Percentiles rank a stretch among this genome's conserved stretches.
Conservation (phyloP, 2,329 filamentous ascomycete genomes). For the Colletotrichum echinochloae region DNA sequence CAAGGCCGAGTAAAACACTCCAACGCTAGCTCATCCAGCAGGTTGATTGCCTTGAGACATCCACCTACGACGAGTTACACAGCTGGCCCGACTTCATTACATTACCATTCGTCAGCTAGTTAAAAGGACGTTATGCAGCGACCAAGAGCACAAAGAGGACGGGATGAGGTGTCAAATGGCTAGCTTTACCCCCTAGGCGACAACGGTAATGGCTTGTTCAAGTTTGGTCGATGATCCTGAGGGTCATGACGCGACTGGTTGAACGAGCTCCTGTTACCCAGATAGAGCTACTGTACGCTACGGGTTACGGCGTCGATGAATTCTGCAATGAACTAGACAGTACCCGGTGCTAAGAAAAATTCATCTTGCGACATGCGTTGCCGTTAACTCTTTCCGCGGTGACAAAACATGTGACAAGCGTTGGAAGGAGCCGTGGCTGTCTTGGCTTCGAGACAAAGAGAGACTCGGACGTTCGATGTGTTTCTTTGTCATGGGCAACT, state of each 20-base stretch:
- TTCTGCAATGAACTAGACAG: slow-evolving; percentile 37
- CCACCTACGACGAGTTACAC: slow-evolving; percentile 28
- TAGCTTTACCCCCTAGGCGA: slow-evolving; percentile 31
- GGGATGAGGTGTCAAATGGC: slow-evolving; percentile 22
- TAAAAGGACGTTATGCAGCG: slow-evolving; percentile 27
- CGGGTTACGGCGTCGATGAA: slow-evolving; percentile 31
- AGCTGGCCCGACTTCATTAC: slow-evolving; percentile 33
- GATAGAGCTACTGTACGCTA: slow-evolving; percentile 38
- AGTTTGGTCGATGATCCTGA: slow-evolving; percentile 27
- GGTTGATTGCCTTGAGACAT: slow-evolving; percentile 39
- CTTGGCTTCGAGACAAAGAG: slow-evolving; percentile 35
- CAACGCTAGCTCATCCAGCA: slow-evolving; percentile 25
- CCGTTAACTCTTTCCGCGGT: slow-evolving; percentile 4
- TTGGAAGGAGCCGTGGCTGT: slow-evolving; percentile 1
- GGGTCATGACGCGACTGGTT: slow-evolving; percentile 22
- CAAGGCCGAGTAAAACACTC: slow-evolving; percentile 71
- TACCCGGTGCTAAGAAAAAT: slow-evolving; percentile 13
- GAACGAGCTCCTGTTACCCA: slow-evolving; percentile 39
- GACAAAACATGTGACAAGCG: slow-evolving; percentile 25
- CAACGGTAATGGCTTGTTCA: slow-evolving; percentile 40
- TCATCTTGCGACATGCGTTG: slow-evolving; percentile 23
- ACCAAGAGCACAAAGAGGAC: slow-evolving; percentile 24
- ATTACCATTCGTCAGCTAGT: slow-evolving; percentile 33
- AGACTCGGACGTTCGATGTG: slow-evolving; percentile 6
- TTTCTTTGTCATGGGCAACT: slow-evolving; percentile 32